Conservation (phyloP, 176 grass and related monocot genomes). For the Chrysopogon serrulatus region DNA sequence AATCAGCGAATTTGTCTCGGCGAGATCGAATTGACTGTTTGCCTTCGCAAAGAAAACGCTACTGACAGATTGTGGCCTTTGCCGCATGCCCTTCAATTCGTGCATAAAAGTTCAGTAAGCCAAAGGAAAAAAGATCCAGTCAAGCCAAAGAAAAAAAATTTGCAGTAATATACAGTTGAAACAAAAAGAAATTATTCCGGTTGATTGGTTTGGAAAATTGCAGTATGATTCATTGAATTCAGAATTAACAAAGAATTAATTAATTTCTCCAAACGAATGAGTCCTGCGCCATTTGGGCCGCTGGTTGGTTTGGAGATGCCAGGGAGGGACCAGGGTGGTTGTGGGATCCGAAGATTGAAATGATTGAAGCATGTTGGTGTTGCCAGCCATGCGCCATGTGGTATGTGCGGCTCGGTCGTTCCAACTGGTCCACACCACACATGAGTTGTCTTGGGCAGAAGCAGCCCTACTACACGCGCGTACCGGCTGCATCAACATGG, state of each 20-base stretch:
- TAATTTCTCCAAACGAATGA: not conserved
- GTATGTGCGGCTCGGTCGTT: not conserved
- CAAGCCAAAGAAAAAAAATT: too few species aligned
- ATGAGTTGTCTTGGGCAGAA: slow-evolving; percentile 5
- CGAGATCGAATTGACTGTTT: not conserved
- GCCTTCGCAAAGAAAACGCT: not conserved
- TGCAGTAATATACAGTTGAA: too few species aligned
- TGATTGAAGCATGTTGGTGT: slow-evolving; percentile 39
- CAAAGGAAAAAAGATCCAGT: too few species aligned
- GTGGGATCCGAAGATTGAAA: slow-evolving; percentile 35
- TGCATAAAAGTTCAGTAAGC: not conserved
- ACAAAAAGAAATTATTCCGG: too few species aligned
- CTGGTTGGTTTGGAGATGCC: not conserved
- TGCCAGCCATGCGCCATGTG: slow-evolving; percentile 26
- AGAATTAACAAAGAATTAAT: not conserved
- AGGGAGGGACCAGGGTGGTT: not conserved
- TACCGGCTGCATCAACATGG: slow-evolving; percentile 3
- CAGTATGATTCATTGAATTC: too few species aligned
- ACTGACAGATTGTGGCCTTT: not conserved
- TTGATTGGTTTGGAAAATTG: too few species aligned
- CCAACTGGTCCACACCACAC: slow-evolving; percentile 26
- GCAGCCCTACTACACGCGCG: not conserved
- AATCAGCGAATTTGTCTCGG: not conserved
- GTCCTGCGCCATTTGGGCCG: too few species aligned
- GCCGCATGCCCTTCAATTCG: not conserved